Evolutionary conservation across 768 basidiomycete species (phyloP).

Genomic region (Leccinum broughii): DNA sequence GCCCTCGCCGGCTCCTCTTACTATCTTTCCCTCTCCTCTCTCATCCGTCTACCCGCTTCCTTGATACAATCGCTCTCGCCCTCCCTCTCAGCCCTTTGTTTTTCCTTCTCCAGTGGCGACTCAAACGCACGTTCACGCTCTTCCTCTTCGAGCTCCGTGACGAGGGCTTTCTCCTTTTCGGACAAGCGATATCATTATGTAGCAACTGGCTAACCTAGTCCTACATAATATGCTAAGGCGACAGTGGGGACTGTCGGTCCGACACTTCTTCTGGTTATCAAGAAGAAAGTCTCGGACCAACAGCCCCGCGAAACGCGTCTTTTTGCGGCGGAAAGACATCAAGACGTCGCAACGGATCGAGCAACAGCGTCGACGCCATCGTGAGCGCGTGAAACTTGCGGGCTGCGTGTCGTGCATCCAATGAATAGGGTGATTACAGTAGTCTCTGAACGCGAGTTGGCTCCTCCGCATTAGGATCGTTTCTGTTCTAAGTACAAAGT

Average conservation of each 20-base stretch:
- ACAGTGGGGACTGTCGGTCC: too few species aligned
- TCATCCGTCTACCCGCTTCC: conserved; percentile 66
- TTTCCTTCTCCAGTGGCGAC: conserved; percentile 59
- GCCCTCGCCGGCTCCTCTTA: conserved; percentile 43
- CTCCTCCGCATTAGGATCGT: too few species aligned
- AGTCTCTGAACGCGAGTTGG: too few species aligned
- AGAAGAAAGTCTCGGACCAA: too few species aligned
- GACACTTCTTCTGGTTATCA: too few species aligned
- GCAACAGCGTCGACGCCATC: conserved; percentile 75
- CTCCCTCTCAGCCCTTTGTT: conserved; percentile 50
- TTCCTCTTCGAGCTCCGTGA: conserved; percentile 69
- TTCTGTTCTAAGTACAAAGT: too few species aligned
- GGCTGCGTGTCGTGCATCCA: conserved; percentile 36
- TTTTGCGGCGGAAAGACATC: conserved; percentile 61
- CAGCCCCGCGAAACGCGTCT: conserved; percentile 49
- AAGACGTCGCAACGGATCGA: conserved; percentile 76
- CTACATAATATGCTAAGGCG: too few species aligned
- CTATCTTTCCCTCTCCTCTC: conserved; percentile 65
- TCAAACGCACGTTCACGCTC: conserved; percentile 70
- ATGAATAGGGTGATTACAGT: not conserved
- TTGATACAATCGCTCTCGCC: conserved; percentile 71
- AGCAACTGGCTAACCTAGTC: too few species aligned
- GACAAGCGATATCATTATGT: too few species aligned
- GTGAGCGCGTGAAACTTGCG: conserved; percentile 84
- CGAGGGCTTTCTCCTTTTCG: conserved; percentile 43